Base-by-base conservation (phyloP, 208 protist species). In the Porcisia hertigi region DNA sequence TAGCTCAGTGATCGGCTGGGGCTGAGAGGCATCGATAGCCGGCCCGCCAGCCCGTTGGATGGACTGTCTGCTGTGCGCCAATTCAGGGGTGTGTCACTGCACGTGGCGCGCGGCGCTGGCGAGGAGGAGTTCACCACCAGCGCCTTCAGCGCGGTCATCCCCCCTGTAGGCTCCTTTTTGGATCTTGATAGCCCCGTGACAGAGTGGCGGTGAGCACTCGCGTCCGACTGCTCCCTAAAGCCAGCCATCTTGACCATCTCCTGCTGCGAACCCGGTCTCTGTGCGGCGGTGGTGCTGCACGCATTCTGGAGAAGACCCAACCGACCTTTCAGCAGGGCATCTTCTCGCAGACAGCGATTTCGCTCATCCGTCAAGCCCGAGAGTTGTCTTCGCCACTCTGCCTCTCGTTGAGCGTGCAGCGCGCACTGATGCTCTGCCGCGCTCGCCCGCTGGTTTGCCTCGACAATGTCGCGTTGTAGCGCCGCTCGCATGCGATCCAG, bases 1-100 rank as follows among this genome's bases (percentile, higher is more conserved):
- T 81, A 81, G 71, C 71, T 81, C 45, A 81, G 58, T n/a, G 77
- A 81, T n/a, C 77, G 77, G 8, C 77, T 67, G 18, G 77, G 77
- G 36, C 69, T 72, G 34, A 12, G 77, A 69, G n/a, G 66, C 43
- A 23, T 47, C 30, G 41, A 64, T 53, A 43, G 30, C 49, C 55
- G 5, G 69, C 16, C 39, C 23, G n/a, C 16, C 8, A 59, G 41
- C 30, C 69, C 53, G 34, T 53, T 72, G 52, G 34, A 53, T 11
- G 23, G 41, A 36, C 2, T 14, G 63, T 6, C 47, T 20, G 41
- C 20, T 6, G 63, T 52, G 20, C 1, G 63, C 25, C 39, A 36
- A 49, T 47, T 47, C 41, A 47, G 41, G 18, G 41, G 39, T 9
- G n/a, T 49, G 47, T 71, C 49, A 57, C 43, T 20, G 43, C 47